Conservation (phyloP, 179 eudicot species). For the Sideroxylon spinosum region DNA sequence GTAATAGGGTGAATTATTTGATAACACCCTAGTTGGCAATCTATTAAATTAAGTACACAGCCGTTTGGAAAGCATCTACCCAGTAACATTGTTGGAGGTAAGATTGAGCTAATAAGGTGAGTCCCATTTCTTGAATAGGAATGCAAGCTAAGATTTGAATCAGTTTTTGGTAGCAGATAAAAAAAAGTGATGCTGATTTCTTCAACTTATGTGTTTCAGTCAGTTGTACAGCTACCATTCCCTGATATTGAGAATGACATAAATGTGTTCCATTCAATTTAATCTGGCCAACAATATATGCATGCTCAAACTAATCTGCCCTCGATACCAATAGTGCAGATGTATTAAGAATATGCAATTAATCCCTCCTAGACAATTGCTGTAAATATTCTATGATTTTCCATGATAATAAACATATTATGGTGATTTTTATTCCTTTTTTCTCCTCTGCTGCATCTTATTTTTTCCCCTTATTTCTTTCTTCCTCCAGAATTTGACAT, state of each 20-base stretch:
- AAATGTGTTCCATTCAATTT: background rate
- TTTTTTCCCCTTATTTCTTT: conserved; percentile 6
- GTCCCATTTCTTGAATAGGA: background rate
- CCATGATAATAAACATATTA: background rate
- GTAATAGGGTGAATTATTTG: no score
- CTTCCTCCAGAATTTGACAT: conserved; percentile 59
- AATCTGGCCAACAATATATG: background rate
- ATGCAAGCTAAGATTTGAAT: conserved; percentile 5
- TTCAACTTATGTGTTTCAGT: background rate
- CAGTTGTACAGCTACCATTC: background rate
- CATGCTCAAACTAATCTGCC: background rate
- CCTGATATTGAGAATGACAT: background rate
- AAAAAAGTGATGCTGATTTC: background rate
- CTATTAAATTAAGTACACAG: no score
- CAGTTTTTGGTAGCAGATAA: background rate
- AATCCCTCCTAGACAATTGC: background rate
- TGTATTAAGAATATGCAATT: background rate
- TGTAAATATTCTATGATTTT: background rate
- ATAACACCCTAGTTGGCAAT: no score
- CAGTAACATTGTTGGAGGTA: no score
- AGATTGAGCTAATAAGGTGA: background rate
- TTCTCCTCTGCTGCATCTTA: background rate
- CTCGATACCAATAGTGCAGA: background rate
- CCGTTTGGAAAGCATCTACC: no score
- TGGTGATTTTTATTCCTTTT: background rate